Evolutionary conservation across 2,329 filamentous ascomycete species (phyloP).

Genomic region (Cordyceps fumosorosea): DNA sequence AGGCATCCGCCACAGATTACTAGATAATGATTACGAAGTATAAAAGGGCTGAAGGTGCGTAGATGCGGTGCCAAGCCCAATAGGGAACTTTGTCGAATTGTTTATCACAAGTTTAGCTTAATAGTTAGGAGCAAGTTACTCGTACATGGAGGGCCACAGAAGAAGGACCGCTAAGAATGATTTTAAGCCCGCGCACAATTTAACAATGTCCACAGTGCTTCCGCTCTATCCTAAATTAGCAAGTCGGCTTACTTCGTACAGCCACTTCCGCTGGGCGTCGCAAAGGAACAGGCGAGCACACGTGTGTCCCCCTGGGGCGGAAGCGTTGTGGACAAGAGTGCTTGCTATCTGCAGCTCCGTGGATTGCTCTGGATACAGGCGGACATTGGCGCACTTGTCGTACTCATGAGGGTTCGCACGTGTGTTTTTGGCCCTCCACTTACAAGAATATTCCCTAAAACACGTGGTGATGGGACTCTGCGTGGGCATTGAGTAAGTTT

Average conservation of each 20-base stretch:
- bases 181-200: not conserved
- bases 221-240: not conserved
- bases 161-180: not conserved
- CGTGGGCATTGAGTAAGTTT: not conserved
- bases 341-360: not conserved
- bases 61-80: not conserved
- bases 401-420: not conserved
- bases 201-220: not conserved
- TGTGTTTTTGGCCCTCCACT: not conserved
- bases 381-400: too few relatives aligned
- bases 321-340: not conserved
- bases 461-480: not conserved
- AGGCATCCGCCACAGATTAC: not conserved
- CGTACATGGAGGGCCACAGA: not conserved
- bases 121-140: too few relatives aligned
- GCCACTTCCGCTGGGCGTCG: slow-evolving; percentile 3
- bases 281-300: not conserved
- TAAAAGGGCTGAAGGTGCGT: too few relatives aligned
- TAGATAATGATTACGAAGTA: not conserved
- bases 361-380: too few relatives aligned
- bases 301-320: not conserved
- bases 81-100: too few relatives aligned
- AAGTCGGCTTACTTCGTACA: slow-evolving; percentile 3
- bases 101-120: too few relatives aligned
- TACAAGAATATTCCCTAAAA: not conserved